Evolutionary conservation across 1,139 yeast genomes (phyloP), one percentile per base, ranked within the genome.

Genomic region (Casaregolazyma suthepensis): DNA sequence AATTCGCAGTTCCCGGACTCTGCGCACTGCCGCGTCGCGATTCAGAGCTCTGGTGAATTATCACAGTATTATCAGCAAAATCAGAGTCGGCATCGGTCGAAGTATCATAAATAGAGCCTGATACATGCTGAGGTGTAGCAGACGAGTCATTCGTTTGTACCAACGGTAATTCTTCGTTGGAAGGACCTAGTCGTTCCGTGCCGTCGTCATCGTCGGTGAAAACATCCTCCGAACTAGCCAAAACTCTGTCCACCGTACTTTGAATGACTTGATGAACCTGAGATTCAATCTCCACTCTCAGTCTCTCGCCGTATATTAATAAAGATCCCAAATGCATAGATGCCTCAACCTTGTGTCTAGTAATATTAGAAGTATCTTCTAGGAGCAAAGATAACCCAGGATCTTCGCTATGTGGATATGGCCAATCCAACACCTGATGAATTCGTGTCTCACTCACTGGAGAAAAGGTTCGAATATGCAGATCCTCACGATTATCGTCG

Each of bases 281-380:
- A 18, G 70, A 75, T 64, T 91, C 96, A 7, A 91, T 89, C 67
- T 93, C 97, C 47, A 78, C 79, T 57, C 89, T 87, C 48, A 93
- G 81, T 61, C 83, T 83, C 58, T 86, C 86, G n/a, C 88, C 82
- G 64, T 87, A 90, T 55, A 85, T 82, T 54, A 88, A 73, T 2
- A 91, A 81, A 56, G 93, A 87, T 26, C 88, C 85, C 59, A 88
- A 75, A 61, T 98, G 75, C 18, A 83, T 74, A n/a, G 90, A 77
- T 0, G 89, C 79, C 52, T 85, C 90, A 1, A 88, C 78, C 65
- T 93, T 91, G 29, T 80, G 82, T 52, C 75, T 74, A 0, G 87
- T 83, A 38, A 86, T 66, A 0, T 64, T 66, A 57, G 81, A 80
- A 0, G 96, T 87, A 62, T 89, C 96, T 19, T 77, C 81, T 2